Conservation (phyloP, 2,329 filamentous ascomycete genomes). For the Diplodia sapinea region DNA sequence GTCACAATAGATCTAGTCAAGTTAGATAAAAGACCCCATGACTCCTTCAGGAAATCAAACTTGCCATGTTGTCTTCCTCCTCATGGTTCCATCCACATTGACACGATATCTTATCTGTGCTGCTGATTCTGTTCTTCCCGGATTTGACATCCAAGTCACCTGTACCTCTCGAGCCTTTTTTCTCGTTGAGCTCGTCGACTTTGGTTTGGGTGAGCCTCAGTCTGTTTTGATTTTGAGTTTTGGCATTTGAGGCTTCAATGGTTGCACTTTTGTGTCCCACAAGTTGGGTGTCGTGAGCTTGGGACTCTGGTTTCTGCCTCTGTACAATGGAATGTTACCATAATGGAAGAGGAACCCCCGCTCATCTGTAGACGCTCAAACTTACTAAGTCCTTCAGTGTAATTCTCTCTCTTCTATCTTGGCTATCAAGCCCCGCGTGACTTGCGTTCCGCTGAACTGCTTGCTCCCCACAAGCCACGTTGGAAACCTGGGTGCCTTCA, state of each 20-base stretch:
- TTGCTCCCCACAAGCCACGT: not conserved
- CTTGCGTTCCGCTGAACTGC: not conserved
- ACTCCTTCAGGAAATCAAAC: constrained; percentile 29
- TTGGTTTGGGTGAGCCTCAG: constrained; percentile 33
- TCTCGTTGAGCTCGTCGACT: constrained; percentile 34
- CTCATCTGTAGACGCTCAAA: not conserved
- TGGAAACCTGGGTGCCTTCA: not conserved
- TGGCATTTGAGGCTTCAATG: not conserved
- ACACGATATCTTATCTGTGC: constrained; percentile 41
- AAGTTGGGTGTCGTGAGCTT: not conserved
- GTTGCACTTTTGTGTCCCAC: not conserved
- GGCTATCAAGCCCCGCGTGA: not conserved
- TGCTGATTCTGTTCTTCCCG: constrained; percentile 26
- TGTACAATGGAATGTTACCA: not conserved
- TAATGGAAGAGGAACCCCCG: not conserved
- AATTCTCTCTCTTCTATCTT: not conserved
- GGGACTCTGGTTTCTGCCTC: not conserved
- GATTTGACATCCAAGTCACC: not conserved
- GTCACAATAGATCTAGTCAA: constrained; percentile 50
- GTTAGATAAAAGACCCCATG: not conserved
- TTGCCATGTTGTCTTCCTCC: constrained; percentile 51
- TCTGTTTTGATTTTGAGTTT: not conserved
- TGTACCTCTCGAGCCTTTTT: not conserved
- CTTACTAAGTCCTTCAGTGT: not conserved
- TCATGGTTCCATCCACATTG: constrained; percentile 50